Conservation (phyloP, 345 rosid genomes). For the Arabidopsis arenosa region DNA sequence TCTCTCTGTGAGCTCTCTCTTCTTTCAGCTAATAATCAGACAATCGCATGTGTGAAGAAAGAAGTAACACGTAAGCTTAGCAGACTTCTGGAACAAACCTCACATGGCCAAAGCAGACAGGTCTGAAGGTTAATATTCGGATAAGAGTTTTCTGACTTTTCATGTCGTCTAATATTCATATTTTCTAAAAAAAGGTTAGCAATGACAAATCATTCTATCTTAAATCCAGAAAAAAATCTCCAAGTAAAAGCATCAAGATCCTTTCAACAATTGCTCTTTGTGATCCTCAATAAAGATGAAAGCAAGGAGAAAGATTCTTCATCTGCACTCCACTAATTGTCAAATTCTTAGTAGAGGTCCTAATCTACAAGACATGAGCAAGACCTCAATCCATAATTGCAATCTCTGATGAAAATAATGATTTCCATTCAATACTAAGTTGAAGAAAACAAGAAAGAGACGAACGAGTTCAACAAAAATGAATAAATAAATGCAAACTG, state of each 20-base stretch:
- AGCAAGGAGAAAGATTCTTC: neutral
- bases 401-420: neutral
- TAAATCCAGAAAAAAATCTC: no score
- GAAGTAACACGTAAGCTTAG: conserved; percentile 40
- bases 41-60: conserved; percentile 36
- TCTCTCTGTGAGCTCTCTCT: conserved; percentile 21
- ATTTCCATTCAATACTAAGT: neutral
- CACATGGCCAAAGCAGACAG: conserved; percentile 37
- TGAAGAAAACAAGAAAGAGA: neutral
- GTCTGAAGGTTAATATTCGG: neutral
- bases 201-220: neutral
- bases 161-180: neutral
- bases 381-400: conserved; percentile 24
- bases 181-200: neutral
- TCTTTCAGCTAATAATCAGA: conserved; percentile 13
- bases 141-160: conserved; percentile 21
- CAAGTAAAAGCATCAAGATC: neutral
- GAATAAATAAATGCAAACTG: neutral
- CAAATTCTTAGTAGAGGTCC: neutral
- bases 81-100: conserved; percentile 30
- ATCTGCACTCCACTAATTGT: neutral
- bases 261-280: neutral
- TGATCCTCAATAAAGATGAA: conserved; percentile 11
- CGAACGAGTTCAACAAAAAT: conserved; percentile 1
- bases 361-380: conserved; percentile 4